Percentiles rank a stretch among this genome's conserved stretches.
phyloP scores from a whole-genome alignment of 768 basidiomycete species.

The Lyophyllum shimeji region DNA sequence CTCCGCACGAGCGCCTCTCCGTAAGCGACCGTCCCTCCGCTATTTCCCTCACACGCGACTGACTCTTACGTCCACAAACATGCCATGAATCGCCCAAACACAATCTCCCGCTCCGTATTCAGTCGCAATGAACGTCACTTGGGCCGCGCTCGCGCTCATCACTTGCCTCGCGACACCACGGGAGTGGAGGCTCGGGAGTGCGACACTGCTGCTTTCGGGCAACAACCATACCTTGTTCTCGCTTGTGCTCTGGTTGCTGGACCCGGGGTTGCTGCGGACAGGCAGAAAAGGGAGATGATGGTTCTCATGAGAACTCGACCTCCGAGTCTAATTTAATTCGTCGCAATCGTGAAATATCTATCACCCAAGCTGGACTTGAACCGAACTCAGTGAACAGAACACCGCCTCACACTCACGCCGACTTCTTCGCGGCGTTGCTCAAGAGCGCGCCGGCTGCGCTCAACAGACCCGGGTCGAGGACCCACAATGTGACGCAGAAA shows the following conservation, averaged over 20 bases:
- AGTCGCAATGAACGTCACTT: constrained; percentile 31
- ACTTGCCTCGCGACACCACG: constrained; percentile 23
- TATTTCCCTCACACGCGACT: not conserved
- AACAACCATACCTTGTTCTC: constrained; percentile 24
- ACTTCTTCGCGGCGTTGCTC: no score
- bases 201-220: constrained; percentile 28
- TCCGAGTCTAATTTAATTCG: no score
- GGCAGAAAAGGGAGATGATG: not conserved
- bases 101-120: no score
- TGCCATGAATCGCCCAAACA: no score
- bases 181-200: constrained; percentile 24
- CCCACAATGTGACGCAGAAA: no score
- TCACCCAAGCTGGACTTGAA: no score
- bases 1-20: constrained; percentile 21
- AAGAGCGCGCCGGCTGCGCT: no score
- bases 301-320: no score
- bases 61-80: not conserved
- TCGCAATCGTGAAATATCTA: no score
- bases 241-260: constrained; percentile 13
- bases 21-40: constrained; percentile 19
- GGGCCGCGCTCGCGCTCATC: constrained; percentile 24
- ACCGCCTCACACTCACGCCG: no score
- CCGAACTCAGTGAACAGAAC: no score
- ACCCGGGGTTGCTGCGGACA: constrained; percentile 1
- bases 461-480: no score